phyloP scores from a whole-genome alignment of 2,329 filamentous ascomycete species.

The Arthroderma sp. region DNA sequence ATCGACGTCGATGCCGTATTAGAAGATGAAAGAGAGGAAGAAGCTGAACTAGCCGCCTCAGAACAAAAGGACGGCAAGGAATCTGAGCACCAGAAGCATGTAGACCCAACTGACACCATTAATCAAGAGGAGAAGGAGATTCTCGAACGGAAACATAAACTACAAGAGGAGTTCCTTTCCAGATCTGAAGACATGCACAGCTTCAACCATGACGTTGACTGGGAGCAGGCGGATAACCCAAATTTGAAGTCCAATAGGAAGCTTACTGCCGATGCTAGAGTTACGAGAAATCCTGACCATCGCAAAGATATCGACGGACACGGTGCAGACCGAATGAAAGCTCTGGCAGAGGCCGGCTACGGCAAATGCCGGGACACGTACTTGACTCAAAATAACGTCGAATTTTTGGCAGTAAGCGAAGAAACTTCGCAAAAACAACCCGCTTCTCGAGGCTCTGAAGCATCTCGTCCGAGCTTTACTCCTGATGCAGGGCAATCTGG shows the following conservation, averaged over 20 bases:
- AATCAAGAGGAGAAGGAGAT: constrained; percentile 29
- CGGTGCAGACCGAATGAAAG: constrained; percentile 62
- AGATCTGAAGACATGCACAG: constrained; percentile 47
- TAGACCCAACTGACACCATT: constrained; percentile 22
- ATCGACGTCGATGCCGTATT: constrained; percentile 70
- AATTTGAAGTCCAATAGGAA: constrained; percentile 44
- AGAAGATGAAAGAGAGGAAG: constrained; percentile 60
- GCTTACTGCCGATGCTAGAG: constrained; percentile 42
- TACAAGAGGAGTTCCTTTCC: constrained; percentile 45
- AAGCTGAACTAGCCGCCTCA: constrained; percentile 28
- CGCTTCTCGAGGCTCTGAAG: neutral
- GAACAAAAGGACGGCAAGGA: neutral
- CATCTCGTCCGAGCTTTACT: neutral
- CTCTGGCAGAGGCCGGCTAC: constrained; percentile 46
- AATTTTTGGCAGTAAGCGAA: constrained; percentile 50
- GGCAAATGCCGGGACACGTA: constrained; percentile 58
- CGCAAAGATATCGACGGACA: constrained; percentile 65
- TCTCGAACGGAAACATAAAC: constrained; percentile 29
- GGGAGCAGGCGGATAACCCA: constrained; percentile 45
- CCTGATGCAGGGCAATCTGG: neutral
- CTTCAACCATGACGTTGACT: constrained; percentile 64
- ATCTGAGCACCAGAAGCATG: constrained; percentile 14
- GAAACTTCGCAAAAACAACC: neutral
- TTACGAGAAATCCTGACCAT: constrained; percentile 50
- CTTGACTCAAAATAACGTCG: constrained; percentile 49